phyloP scores from a whole-genome alignment of 768 basidiomycete species.

The Hypholoma sublateritium region DNA sequence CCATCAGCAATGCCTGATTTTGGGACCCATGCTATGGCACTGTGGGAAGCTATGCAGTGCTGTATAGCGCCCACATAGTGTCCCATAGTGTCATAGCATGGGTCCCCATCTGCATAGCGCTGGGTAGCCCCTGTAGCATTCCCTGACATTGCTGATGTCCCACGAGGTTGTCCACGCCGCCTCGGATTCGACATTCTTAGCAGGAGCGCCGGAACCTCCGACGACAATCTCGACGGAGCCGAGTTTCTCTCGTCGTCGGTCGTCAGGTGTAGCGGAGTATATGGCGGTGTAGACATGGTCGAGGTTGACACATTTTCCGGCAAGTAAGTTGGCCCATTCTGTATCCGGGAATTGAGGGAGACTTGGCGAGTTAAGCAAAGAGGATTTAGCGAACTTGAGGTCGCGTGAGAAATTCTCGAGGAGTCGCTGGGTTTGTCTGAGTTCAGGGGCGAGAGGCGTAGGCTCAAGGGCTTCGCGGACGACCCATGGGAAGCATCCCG shows the following conservation, averaged over 20 bases:
- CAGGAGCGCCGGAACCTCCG: not conserved
- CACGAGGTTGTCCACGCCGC: not conserved
- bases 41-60: too few species aligned
- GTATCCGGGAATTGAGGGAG: constrained; percentile 21
- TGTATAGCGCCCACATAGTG: too few species aligned
- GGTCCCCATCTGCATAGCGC: too few species aligned
- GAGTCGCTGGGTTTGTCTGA: constrained; percentile 10
- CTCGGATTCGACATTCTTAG: not conserved
- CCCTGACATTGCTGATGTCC: too few species aligned
- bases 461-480: constrained; percentile 2
- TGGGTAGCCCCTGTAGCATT: too few species aligned
- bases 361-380: constrained; percentile 8
- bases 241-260: not conserved
- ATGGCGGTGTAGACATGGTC: constrained; percentile 22
- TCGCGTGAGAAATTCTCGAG: constrained; percentile 14
- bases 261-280: constrained; percentile 14
- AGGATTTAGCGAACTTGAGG: constrained; percentile 11
- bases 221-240: not conserved
- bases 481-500: constrained; percentile 3
- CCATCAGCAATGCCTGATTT: too few species aligned
- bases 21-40: too few species aligned
- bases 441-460: constrained; percentile 1
- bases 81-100: too few species aligned
- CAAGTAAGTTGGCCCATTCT: constrained; percentile 25
- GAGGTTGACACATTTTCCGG: constrained; percentile 21